Base-by-base conservation (phyloP, 352 stramenopile species). In the Globisporangium mamillatum region DNA sequence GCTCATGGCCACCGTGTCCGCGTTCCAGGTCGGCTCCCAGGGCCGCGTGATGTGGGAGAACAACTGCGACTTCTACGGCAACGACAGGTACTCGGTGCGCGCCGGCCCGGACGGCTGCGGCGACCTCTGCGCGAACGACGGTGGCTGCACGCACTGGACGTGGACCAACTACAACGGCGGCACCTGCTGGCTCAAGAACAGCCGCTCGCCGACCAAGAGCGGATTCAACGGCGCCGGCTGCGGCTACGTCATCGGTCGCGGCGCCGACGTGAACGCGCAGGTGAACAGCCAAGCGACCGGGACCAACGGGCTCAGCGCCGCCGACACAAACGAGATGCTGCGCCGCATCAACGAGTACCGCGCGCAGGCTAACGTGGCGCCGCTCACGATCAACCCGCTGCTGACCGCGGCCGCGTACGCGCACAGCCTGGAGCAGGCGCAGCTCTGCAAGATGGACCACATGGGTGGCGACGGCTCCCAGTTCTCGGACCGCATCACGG, bases 131-230 rank as follows among this genome's bases (percentile, higher is more conserved):
- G 69, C 60, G 0, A 64, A 79, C 52, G 65, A 80, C 44, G 48
- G 29, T 5, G 6, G 68, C 18, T 86, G 78, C 70, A 75, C 74
- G 20, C 78, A 83, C 68, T 86, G 78, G 78, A 84, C 79, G 20
- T 91, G 82, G 81, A 80, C 67, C 18, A 77, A 79, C 65, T 75
- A 80, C 64, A 75, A 70, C 36, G 77, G 76, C 8, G 81, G 82
- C 27, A 87, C 79, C 12, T 91, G 83, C 70, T 89, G 70, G 69
- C 74, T 91, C 27, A 91, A 90, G 72, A 76, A 60, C 18, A 24
- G 46, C 29, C 25, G 22, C 34, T 70, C 64, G 6, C 64, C 56
- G 29, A 38, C 64, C 9, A 65, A 69, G 46, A 63, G 36, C 29
- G 72, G 36, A 3, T 64, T 72, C 54, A 75, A 66, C 38, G 76